Percentiles rank a stretch among this genome's conserved stretches.
phyloP scores from a whole-genome alignment of 495 filamentous ascomycete species.

The Cercophora scortea region DNA sequence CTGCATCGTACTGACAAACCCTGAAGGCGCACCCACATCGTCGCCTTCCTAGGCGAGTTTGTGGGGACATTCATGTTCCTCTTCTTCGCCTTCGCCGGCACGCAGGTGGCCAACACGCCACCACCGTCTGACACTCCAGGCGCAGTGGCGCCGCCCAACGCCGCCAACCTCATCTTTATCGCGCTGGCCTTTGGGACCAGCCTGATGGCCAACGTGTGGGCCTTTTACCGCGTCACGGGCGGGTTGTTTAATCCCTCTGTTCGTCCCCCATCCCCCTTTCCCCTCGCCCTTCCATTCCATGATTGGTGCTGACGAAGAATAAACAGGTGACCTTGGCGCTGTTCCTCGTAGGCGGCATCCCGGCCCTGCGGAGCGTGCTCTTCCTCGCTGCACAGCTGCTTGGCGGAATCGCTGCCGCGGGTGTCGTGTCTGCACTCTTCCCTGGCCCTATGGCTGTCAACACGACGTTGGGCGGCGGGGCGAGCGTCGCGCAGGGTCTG shows the following conservation, averaged over 20 bases:
- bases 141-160: constrained; percentile 17
- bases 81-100: constrained; percentile 72
- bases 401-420: constrained; percentile 53
- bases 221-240: constrained; percentile 74
- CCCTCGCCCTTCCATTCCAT: too few relatives aligned
- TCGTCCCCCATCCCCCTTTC: constrained; percentile 20
- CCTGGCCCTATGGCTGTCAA: constrained; percentile 54
- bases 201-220: constrained; percentile 74
- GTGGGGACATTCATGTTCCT: constrained; percentile 79
- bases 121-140: constrained; percentile 10
- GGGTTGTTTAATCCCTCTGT: constrained; percentile 76
- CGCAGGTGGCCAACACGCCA: constrained; percentile 59
- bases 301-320: neutral
- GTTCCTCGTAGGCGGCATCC: constrained; percentile 48
- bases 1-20: too few relatives aligned
- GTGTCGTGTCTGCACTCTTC: constrained; percentile 48
- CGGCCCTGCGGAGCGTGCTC: constrained; percentile 38
- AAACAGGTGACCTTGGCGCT: constrained; percentile 46
- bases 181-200: constrained; percentile 66
- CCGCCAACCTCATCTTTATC: constrained; percentile 56
- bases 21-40: constrained; percentile 38
- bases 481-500: constrained; percentile 57
- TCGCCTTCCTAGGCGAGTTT: constrained; percentile 62
- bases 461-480: constrained; percentile 49
- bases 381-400: constrained; percentile 50